Base-by-base conservation (phyloP, 2,329 filamentous ascomycete species). In the Fusarium paranaense region DNA sequence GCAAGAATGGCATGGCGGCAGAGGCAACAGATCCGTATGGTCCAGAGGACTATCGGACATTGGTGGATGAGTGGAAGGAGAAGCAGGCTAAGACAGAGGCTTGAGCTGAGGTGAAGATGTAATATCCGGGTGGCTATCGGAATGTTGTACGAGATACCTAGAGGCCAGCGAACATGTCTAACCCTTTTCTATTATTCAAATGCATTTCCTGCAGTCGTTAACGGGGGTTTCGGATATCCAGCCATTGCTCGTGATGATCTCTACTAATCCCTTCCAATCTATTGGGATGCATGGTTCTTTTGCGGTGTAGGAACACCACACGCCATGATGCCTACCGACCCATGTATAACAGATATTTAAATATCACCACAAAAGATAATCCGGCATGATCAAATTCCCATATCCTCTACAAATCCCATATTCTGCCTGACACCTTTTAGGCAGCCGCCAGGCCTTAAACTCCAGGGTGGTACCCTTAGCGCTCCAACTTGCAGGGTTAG, bases 11-110 rank as follows among this genome's bases (percentile, higher is more conserved):
- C 0, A 84, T 82, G 77, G 76, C 86, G 61, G 82, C 82, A 1
- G 90, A 92, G 76, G 83, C 88, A 33, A 88, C 87, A 66, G 80
- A 86, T 58, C 86, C 90, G 2, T 93, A 93, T 79, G 87, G 88
- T 1, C 87, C 89, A 2, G 85, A 86, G 62, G 90, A 93, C 74
- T 92, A 92, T 76, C 80, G 79, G 54, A 84, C 85, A 0, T 73
- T 92, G 25, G 83, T 89, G 10, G 84, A 83, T 2, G 90, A 92
- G 79, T 92, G 88, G 86, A 72, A 76, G 64, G 64, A 67, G 42
- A 79, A 76, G 57, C 64, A 70, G 27, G n/a, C 20, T 18, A 59
- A 45, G 47, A 27, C 32, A 9, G 54, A 52, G 56, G 40, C 33
- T 32, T 60, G 38, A 50, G 52, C n/a, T 38, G 32, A 50, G 35